Base-by-base conservation (phyloP, 2,329 filamentous ascomycete genomes). In the Fusarium brevicatenulatum region DNA sequence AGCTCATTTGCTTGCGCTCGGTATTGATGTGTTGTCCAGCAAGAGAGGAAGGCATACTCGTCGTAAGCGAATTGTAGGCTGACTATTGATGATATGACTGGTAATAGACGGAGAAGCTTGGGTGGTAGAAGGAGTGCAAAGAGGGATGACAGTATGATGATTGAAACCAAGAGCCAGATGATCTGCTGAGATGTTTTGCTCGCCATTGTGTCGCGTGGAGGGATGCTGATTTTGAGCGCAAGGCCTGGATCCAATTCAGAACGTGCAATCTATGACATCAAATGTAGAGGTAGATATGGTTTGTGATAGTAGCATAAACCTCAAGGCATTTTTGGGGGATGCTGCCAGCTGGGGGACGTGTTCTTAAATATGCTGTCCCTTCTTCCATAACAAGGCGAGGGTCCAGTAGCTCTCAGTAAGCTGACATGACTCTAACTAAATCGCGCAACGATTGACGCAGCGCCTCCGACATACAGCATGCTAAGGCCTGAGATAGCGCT, bases 301-400 rank as follows among this genome's bases (percentile, higher is more conserved):
- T 18, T n/a, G 28, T 3, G 15, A 12, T 3, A 3, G 2, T 1
- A 4, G n/a, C 1, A 6, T 18, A 9, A 2, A 7, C 4, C 7
- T 3, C 10, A 23, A 8, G 0, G 8, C 23, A 23, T 3, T 5
- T 5, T 50, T 34, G 5, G 11, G 18, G 21, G 6, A 3, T 13
- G 18, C 2, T 4, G 18, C 4, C 11, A 19, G 30, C 28, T 50
- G 28, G 16, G 21, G 11, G 7, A 13, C 12, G 8, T 10, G 5
- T 9, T 50, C 30, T 3, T 50, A 34, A 1, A 34, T 50, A 23
- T 19, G 4, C 2, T 15, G 11, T 19, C 21, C 13, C 5, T 4
- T 34, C 4, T 19, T 5, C 1, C 0, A 2, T 19, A 13, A 19
- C 11, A 34, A 13, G 30, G 8, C 8, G 30, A 13, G 5, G 30